Percentiles rank a stretch among this genome's conserved stretches.
These are phyloP conservation scores for Cicer yamashitae DNA, from an alignment of 306 rosid species.

Conservation along the genomic window DNA sequence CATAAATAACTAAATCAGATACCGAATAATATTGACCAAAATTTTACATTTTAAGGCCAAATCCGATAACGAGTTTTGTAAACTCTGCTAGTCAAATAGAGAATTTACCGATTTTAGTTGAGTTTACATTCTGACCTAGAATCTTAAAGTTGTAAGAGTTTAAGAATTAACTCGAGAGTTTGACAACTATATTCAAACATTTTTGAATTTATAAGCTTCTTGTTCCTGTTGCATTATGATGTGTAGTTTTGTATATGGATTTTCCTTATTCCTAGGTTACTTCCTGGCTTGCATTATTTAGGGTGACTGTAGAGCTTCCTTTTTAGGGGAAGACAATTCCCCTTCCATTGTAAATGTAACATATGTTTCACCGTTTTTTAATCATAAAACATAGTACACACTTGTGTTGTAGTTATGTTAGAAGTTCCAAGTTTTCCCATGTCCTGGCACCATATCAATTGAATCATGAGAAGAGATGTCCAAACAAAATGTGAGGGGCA, in stretches of 20 bases:
- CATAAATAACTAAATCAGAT: no score
- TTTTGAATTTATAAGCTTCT: constrained; percentile 6
- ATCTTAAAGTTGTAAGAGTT: no score
- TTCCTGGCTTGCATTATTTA: constrained; percentile 6
- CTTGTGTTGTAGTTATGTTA: neutral
- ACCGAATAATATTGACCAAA: no score
- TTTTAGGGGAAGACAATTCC: neutral
- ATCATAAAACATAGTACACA: neutral
- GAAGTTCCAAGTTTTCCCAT: neutral
- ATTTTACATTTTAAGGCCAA: no score
- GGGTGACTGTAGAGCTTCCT: neutral
- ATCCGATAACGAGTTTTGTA: no score
- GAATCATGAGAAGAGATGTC: constrained; percentile 20
- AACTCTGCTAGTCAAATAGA: no score
- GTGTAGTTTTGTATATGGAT: constrained; percentile 1
- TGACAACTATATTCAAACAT: neutral
- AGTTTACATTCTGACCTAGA: no score
- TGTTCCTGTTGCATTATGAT: neutral
- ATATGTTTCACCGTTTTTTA: constrained; percentile 2
- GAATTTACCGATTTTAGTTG: no score
- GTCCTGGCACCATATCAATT: constrained; percentile 9
- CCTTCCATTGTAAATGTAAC: neutral
- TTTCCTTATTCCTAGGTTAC: constrained; percentile 8
- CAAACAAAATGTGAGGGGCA: constrained; percentile 1
- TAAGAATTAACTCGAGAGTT: no score